phyloP scores from a whole-genome alignment of 148 eudicot species.

The Amaranthus hypochondriacus region DNA sequence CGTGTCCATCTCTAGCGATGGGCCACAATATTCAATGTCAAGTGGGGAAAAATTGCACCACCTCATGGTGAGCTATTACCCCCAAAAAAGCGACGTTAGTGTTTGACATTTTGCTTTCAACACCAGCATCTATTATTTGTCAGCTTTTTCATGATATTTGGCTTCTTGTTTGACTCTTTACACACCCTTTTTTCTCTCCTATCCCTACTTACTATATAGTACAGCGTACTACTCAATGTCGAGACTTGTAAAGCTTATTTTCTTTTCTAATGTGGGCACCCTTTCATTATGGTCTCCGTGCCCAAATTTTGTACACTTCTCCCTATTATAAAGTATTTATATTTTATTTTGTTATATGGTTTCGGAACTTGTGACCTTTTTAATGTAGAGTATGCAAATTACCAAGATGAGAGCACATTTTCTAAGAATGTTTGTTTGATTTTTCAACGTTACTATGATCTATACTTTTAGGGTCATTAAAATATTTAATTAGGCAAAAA shows the following conservation, averaged over 20 bases:
- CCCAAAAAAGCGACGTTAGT: conserved; percentile 26
- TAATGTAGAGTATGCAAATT: neutral
- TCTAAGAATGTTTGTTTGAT: conserved; percentile 18
- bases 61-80: too few relatives aligned
- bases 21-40: too few relatives aligned
- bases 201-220: neutral
- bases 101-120: conserved; percentile 35
- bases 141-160: conserved; percentile 23
- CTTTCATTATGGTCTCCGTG: neutral
- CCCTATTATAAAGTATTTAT: neutral
- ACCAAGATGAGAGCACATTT: neutral
- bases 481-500: too few relatives aligned
- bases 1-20: too few relatives aligned
- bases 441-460: conserved; percentile 20
- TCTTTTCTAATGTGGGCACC: neutral
- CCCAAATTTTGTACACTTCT: neutral
- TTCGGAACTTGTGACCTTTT: conserved; percentile 22
- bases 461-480: neutral
- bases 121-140: conserved; percentile 11
- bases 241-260: conserved; percentile 15
- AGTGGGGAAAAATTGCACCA: too few relatives aligned
- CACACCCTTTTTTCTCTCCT: neutral
- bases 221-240: neutral
- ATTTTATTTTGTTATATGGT: neutral
- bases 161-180: conserved; percentile 28